Base-by-base conservation (phyloP, 1,284 basidiomycete species). In the Schizophyllum commune region DNA sequence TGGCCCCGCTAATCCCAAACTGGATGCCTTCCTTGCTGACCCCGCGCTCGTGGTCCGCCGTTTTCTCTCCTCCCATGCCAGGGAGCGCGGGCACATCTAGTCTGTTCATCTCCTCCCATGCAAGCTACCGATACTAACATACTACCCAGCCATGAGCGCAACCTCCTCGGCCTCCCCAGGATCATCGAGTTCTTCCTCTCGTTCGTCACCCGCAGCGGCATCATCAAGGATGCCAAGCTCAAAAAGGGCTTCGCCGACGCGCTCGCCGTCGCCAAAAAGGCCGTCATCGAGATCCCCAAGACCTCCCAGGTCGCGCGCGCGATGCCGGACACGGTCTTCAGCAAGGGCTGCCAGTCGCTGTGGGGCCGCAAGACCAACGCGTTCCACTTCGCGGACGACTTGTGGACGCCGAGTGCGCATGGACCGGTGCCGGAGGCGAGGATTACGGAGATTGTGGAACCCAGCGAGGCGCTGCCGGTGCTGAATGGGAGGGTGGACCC, bases 31-130 rank as follows among this genome's bases (percentile, higher is more conserved):
- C 71, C 71, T 89, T 55, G 70, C 77, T 62, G 77, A 88, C 60
- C 85, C 87, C 0, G 84, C 83, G 65, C 66, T 67, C 1, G 69
- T 73, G 19, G 70, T 83, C 32, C 79, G 77, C 60, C 74, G 87
- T 7, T 90, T 88, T 70, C 76, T 91, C 58, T 87, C 86, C 0
- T 84, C 83, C 4, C 82, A 83, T 64, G 84, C 83, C 74, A 77
- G 81, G 22, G 78, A 84, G 58, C 79, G 83, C 59, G 88, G 88
- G 8, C 74, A 89, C 56, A 75, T 84, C 57, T 89, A 81, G 86
- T 88, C 66, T 39, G 77, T 68, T 58, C 39, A 54, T 27, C 58
- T 47, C 1, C 57, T 32, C 7, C 61, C n/a, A n/a, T n/a, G n/a
- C n/a, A n/a, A n/a, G n/a, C n/a, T n/a, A n/a, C n/a, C n/a, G n/a